Evolutionary conservation across 352 stramenopile genomes (phyloP).

Genomic region (Peronospora destructor): DNA sequence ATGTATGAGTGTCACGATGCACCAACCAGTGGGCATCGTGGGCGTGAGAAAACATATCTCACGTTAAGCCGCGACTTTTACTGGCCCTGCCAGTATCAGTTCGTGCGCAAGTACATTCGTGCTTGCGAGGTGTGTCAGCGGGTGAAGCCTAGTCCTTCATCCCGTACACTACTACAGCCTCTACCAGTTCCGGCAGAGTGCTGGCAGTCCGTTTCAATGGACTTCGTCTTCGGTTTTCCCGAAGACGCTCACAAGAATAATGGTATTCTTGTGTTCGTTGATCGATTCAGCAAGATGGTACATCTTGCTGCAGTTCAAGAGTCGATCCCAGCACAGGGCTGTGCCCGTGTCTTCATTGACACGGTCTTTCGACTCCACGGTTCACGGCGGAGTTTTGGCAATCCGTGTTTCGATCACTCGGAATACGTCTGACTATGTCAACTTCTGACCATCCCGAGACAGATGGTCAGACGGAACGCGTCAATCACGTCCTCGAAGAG

Average conservation of each 20-base stretch:
- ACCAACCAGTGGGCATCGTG: background rate
- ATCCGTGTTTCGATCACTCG: no score
- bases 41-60: slow-evolving; percentile 19
- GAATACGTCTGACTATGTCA: no score
- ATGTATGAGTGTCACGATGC: no score
- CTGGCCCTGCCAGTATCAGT: slow-evolving; percentile 12
- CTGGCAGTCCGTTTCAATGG: slow-evolving; percentile 18
- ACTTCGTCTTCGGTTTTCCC: slow-evolving; percentile 22
- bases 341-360: background rate
- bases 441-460: no score
- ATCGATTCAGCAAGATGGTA: slow-evolving; percentile 23
- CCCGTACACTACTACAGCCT: background rate
- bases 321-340: background rate
- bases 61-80: slow-evolving; percentile 12
- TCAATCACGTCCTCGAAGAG: no score
- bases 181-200: background rate
- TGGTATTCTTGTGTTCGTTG: slow-evolving; percentile 17
- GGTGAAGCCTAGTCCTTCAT: slow-evolving; percentile 5
- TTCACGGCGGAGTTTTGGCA: no score
- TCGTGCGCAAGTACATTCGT: background rate
- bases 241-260: slow-evolving; percentile 1
- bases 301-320: slow-evolving; percentile 3
- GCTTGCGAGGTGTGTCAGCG: slow-evolving; percentile 10
- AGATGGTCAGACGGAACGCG: no score
- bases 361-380: no score